Evolutionary conservation across 179 eudicot genomes (phyloP), one percentile per base, ranked within the genome.

Genomic region (Patellifolia procumbens): DNA sequence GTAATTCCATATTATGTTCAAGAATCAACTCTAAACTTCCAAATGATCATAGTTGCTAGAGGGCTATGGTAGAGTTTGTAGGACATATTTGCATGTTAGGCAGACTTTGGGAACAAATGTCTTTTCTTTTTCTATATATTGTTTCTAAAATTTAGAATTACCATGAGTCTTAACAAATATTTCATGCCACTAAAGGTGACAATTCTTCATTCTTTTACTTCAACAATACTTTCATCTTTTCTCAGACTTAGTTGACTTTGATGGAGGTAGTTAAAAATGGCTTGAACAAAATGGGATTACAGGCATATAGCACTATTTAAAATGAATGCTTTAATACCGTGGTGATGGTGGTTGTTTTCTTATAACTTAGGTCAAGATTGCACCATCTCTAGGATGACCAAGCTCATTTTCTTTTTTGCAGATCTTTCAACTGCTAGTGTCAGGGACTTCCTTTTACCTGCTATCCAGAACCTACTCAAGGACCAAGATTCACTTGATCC

Each of bases 401-500:
- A 60, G 31, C 31, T 20, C 22, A 42, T 74, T 34, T 39, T 28
- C 69, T 73, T 65, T n/a, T 56, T 28, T 85, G 81, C 90, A 95
- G 99, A 93, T 82, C 87, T 95, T 75, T 65, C 98, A 7, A 86
- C 92, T 22, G 73, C 88, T 46, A 93, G 97, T 81, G 90, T 93
- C 39, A 85, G 90, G 81, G 98, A 95, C 78, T 88, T 72, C 73
- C 93, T 95, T 48, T 73, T 91, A 53, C 99, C 98, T 0, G 81
- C 99, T 5, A 91, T 95, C 67, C 97, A 93, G 76, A 95, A 95
- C 81, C 84, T 95, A 70, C 78, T 95, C 45, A 95, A 87, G 83
- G 99, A 95, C 85, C 80, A 83, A 2, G 99, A 95, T 78, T 92
- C 99, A n/a, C 91, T 93, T 48, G 99, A 95, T 84, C 99, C 99